Evolutionary conservation across 345 rosid species (phyloP).

Genomic region (Moricandia moricandioides): DNA sequence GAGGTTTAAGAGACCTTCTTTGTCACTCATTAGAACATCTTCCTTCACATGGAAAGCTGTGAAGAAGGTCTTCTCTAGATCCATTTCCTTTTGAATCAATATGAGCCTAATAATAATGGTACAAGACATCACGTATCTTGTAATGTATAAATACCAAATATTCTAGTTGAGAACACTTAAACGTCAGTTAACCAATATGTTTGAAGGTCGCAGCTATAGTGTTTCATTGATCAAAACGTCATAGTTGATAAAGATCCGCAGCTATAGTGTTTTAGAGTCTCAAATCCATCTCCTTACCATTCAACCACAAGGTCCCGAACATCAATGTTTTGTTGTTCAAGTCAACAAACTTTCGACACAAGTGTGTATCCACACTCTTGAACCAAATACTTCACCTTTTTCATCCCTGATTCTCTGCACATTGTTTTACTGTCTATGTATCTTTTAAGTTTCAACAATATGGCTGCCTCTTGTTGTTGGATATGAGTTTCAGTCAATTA

Average conservation of each 20-base stretch:
- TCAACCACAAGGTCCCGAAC: too few species aligned
- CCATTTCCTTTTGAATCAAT: conserved; percentile 50
- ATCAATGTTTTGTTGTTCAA: background rate
- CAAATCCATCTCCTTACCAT: too few species aligned
- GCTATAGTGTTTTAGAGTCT: too few species aligned
- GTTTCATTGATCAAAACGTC: too few species aligned
- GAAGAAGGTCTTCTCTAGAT: conserved; percentile 61
- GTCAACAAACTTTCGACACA: too few species aligned
- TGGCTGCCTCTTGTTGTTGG: background rate
- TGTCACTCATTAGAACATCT: conserved; percentile 44
- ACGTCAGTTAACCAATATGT: background rate
- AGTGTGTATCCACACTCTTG: background rate
- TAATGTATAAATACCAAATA: conserved; percentile 3
- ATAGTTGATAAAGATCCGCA: too few species aligned
- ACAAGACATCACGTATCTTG: background rate
- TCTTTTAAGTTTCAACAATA: background rate
- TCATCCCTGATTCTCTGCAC: background rate
- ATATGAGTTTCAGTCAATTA: background rate
- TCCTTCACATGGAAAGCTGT: conserved; percentile 64
- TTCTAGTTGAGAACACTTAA: background rate
- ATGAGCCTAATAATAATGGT: background rate
- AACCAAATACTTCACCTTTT: background rate
- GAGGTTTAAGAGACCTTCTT: conserved; percentile 31
- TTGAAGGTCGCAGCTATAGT: too few species aligned
- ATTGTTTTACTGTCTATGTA: background rate